A percentile compares a stretch with the other conserved stretches of the same genome.
Conservation (phyloP, 257 asterid genomes). For the Orobanche coerulescens region DNA sequence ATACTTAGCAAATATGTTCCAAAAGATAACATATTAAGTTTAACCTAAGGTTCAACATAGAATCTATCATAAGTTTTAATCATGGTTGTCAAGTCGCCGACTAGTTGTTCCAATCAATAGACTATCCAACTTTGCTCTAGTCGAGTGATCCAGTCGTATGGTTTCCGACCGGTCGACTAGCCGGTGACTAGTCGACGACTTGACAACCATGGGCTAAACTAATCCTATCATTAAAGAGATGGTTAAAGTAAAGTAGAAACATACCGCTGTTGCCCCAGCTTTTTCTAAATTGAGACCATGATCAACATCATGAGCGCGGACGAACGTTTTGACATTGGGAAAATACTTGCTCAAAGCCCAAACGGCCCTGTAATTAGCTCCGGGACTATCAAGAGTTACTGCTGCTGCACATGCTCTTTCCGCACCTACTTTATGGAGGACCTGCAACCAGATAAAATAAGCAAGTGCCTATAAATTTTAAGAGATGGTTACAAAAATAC, state of each 20-base stretch:
- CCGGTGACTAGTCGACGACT: no score
- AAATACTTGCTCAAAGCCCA: slow-evolving; percentile 98
- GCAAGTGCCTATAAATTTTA: slow-evolving; percentile 5
- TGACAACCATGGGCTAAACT: no score
- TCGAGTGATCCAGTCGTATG: no score
- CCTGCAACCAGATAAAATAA: slow-evolving; percentile 41
- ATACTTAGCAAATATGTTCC: no score
- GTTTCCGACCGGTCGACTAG: no score
- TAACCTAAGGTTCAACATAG: no score
- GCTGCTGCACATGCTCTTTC: slow-evolving; percentile 99
- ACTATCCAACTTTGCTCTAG: no score
- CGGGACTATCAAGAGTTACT: slow-evolving; percentile 91
- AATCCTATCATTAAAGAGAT: not conserved
- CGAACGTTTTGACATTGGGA: slow-evolving; percentile 93
- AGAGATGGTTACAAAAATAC: not conserved
- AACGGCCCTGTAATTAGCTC: slow-evolving; percentile 98
- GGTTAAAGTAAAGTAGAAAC: slow-evolving; percentile 18
- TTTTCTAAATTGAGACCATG: slow-evolving; percentile 95
- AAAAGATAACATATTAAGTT: no score
- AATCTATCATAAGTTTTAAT: not conserved
- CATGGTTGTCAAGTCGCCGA: no score
- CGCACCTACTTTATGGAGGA: slow-evolving; percentile 97
- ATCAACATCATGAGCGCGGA: slow-evolving; percentile 98
- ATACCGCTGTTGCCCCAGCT: slow-evolving; percentile 99
- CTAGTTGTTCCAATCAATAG: no score